Evolutionary conservation across 2,329 filamentous ascomycete genomes (phyloP), one percentile per base, ranked within the genome.

Genomic region (Alternaria brassicicola): DNA sequence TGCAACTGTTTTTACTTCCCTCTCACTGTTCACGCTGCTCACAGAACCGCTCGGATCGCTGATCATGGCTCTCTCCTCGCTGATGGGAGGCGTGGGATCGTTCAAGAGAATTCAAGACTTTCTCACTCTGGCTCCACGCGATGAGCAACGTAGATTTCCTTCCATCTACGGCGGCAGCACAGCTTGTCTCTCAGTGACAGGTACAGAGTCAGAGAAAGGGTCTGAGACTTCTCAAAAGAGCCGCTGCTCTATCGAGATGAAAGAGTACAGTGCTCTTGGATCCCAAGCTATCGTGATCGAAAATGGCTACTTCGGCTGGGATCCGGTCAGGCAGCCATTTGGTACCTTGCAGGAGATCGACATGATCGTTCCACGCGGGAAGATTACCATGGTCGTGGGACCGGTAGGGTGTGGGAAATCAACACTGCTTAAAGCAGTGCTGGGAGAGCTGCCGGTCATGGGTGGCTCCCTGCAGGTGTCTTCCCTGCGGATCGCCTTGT

Each of bases 381-480:
- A 78, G 56, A 75, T 83, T 47, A 82, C 79, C 25, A 80, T 83
- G 68, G 66, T 84, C 9, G 75, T 84, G 54, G 83, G 82, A 15
- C 82, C 83, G 15, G 80, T 83, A 23, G 83, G 81, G 5, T 83
- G 80, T 57, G 83, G 83, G 4, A 85, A 85, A 58, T 84, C 83
- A 19, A 83, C 82, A 4, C 65, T 85, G 51, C 64, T 75, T 17
- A 75, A 75, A 53, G 71, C 69, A 31, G 62, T 76, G 19, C 53
- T 76, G 13, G 70, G 73, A 52, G 74, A 77, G 57, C 58, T 75
- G 41, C 69, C 72, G n/a, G 65, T 71, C 30, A 70, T 72, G 61
- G 63, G 64, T 45, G 75, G 75, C 45, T 68, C 66, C 19, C 55
- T 78, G 43, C 66, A 71, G 31, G 52, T 76, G 6, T 72, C 69